Base-by-base conservation (phyloP, 1,284 basidiomycete species). In the Polyporus tsugae region DNA sequence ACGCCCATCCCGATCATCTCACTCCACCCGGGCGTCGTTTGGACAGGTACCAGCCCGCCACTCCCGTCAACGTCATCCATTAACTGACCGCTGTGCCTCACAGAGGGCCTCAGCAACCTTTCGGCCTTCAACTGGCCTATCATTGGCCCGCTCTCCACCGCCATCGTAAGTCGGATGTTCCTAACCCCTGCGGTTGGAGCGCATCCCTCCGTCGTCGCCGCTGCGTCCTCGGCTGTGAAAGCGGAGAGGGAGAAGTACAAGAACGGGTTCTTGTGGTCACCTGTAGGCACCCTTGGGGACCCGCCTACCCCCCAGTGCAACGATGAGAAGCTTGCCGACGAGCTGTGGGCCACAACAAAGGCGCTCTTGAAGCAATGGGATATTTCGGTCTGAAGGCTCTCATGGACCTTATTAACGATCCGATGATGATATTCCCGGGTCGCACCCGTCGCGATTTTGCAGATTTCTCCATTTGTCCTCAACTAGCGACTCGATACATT, bases 181-280 rank as follows among this genome's bases (percentile, higher is more conserved):
- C 41, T 68, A n/a, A 42, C 67, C 13, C 64, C 75, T 2, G 36
- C 60, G 10, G 75, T 81, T 1, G 86, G 84, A 35, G 82, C 82
- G 0, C 79, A 82, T 68, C 82, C 81, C 4, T 80, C 84, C 0
- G 80, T 82, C 36, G 82, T 88, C 67, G 87, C 86, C 6, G 86
- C 86, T 0, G 84, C 82, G 2, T 78, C 83, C 0, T 74, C 78
- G 2, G 76, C 85, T 2, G 75, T 75, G 4, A 74, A 70, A 41
- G 75, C 76, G 4, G 73, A 85, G 22, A 72, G 78, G 19, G 79
- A 82, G n/a, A 81, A 78, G 66, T 88, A 84, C 72, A 82, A 80
- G 66, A 86, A 85, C 1, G 79, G 77, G 25, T 87, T 83, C 73
- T 63, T 89, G 9, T 72, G 77, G 52, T 38, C 22, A 11, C 84